phyloP scores from a whole-genome alignment of 805 yeast species.

The Suhomyces xylopsoci region DNA sequence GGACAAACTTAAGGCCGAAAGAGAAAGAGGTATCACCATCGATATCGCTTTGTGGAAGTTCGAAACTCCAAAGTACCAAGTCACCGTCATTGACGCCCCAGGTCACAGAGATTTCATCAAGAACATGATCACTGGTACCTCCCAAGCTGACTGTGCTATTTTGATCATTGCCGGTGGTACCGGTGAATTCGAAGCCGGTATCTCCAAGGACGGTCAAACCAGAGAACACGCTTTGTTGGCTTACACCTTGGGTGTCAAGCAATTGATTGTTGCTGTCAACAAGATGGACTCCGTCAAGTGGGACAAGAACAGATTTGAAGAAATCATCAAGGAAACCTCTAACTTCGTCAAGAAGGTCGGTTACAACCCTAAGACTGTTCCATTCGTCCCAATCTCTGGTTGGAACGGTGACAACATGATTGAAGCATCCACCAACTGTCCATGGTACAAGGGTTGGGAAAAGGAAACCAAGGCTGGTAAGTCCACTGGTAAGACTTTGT shows the following conservation, averaged over 20 bases:
- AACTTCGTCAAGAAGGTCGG: slow-evolving; percentile 56
- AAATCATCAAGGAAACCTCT: slow-evolving; percentile 66
- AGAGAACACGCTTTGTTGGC: slow-evolving; percentile 85
- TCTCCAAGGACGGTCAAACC: slow-evolving; percentile 60
- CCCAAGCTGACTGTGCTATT: slow-evolving; percentile 91
- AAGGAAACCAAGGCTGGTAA: slow-evolving; percentile 62
- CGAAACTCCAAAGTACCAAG: slow-evolving; percentile 86
- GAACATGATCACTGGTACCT: slow-evolving; percentile 94
- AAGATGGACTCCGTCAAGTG: slow-evolving; percentile 94
- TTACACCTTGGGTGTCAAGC: slow-evolving; percentile 84
- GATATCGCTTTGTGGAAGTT: slow-evolving; percentile 91
- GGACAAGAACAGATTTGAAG: slow-evolving; percentile 78
- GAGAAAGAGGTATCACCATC: slow-evolving; percentile 96
- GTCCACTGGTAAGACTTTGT: too few relatives aligned
- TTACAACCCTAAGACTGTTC: slow-evolving; percentile 58
- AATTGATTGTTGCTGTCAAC: slow-evolving; percentile 87
- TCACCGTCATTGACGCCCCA: slow-evolving; percentile 92
- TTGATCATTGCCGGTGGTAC: slow-evolving; percentile 88
- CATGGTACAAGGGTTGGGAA: slow-evolving; percentile 87
- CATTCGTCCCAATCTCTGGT: slow-evolving; percentile 90
- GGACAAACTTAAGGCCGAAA: slow-evolving; percentile 93
- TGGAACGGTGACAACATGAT: slow-evolving; percentile 94
- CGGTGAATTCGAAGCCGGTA: slow-evolving; percentile 96
- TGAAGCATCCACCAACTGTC: slow-evolving; percentile 76
- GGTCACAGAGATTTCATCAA: slow-evolving; percentile 96